phyloP scores from a whole-genome alignment of 1,284 basidiomycete genomes.

The Somion occarium region DNA sequence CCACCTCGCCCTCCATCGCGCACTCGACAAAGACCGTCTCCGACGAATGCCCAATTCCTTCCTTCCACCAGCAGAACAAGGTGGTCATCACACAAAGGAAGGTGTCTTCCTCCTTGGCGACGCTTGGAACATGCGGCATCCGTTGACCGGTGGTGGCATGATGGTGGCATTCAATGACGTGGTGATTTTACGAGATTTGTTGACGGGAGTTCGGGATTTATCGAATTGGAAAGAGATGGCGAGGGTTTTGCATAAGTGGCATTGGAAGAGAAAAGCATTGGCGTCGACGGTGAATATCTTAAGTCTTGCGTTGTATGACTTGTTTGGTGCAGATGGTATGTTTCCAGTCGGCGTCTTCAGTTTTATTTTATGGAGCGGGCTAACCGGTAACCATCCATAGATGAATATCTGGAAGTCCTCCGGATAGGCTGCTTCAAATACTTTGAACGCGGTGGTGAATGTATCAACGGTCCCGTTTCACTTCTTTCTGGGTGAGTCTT shows the following conservation, averaged over 20 bases:
- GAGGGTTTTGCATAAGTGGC: conserved; percentile 65
- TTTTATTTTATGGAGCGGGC: no score
- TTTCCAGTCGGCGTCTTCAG: conserved; percentile 17
- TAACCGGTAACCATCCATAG: conserved; percentile 37
- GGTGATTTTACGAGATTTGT: conserved; percentile 63
- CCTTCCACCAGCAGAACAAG: conserved; percentile 84
- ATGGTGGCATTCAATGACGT: conserved; percentile 88
- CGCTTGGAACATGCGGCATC: conserved; percentile 99
- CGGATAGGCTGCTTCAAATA: conserved; percentile 96
- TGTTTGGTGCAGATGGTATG: conserved; percentile 87
- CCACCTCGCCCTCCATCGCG: conserved; percentile 55
- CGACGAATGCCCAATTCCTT: conserved; percentile 96
- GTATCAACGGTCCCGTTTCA: conserved; percentile 84
- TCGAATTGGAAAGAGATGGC: conserved; percentile 62
- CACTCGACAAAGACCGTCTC: conserved; percentile 69
- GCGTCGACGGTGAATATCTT: conserved; percentile 86
- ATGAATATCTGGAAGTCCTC: conserved; percentile 77
- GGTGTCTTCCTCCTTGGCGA: conserved; percentile 92
- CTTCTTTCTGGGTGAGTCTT: conserved; percentile 72
- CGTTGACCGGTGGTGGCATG: conserved; percentile 96
- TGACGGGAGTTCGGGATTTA: conserved; percentile 47
- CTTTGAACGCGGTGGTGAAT: conserved; percentile 91
- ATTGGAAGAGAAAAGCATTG: conserved; percentile 81
- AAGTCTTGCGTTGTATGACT: conserved; percentile 86
- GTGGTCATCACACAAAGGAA: conserved; percentile 47